Evolutionary conservation across 2,329 filamentous ascomycete genomes (phyloP).

Genomic region (Periglandula ipomoeae): DNA sequence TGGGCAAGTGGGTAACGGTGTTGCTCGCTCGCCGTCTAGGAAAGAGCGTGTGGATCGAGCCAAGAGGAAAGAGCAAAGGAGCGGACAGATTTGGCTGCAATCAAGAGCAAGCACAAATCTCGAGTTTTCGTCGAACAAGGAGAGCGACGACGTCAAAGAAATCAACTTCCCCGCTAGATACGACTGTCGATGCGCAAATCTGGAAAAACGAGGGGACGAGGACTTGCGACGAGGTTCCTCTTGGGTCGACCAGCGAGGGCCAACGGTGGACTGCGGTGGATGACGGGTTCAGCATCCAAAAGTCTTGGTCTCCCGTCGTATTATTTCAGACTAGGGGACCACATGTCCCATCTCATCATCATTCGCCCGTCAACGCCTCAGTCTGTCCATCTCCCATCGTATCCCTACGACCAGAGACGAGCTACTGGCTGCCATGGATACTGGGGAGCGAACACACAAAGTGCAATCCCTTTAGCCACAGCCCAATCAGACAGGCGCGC

Average conservation of each 20-base stretch:
- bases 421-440: background rate
- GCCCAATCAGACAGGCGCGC: background rate
- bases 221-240: background rate
- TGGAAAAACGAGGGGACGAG: background rate
- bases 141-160: background rate
- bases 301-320: too few species aligned
- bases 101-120: background rate
- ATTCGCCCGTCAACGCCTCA: too few species aligned
- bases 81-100: background rate
- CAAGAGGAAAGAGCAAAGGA: constrained; percentile 1
- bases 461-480: background rate
- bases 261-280: background rate
- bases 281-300: background rate
- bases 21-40: background rate
- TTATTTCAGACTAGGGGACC: too few species aligned
- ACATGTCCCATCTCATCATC: too few species aligned
- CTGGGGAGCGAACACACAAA: background rate
- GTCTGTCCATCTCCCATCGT: background rate
- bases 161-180: background rate
- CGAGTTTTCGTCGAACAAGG: background rate
- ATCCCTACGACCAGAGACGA: background rate
- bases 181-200: background rate
- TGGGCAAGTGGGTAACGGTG: background rate
- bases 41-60: background rate
- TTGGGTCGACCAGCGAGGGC: too few species aligned